Evolutionary conservation across 345 rosid genomes (phyloP), one percentile per base, ranked within the genome.

Genomic region (Lumnitzera racemosa): DNA sequence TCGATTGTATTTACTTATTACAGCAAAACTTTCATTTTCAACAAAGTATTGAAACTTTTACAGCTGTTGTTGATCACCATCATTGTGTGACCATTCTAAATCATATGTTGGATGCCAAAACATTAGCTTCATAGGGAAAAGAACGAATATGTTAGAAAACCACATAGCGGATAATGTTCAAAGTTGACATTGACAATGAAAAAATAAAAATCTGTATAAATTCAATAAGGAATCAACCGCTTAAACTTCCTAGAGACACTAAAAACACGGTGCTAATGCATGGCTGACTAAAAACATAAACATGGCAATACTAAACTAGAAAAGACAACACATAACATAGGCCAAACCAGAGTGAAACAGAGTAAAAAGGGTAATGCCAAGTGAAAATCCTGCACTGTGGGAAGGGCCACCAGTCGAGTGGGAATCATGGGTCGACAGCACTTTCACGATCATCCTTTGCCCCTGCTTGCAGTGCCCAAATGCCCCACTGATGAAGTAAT

Each of bases 401-500:
- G 68, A 63, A 25, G 55, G 8, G 24, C 20, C 56, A 15, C 53
- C 0, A 24, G 53, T 47, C 13, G 55, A 49, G 29, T 53, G 47
- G 2, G 53, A 57, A 10, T 67, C 70, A 3, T 67, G 79, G 10
- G 51, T 15, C 9, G 71, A 51, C 56, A 79, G 61, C 50, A 82
- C 87, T 66, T 72, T 79, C 15, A 79, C 59, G 53, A 82, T 76
- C 76, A 82, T 64, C 59, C 62, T 75, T 65, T 76, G 83, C n/a
- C 84, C 87, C 62, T 70, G 74, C 29, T 72, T 68, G 46, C 87
- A 82, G 56, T 82, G 87, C 12, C 80, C 80, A 2, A 71, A 74
- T 49, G 52, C 84, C 7, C 87, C 87, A 15, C 87, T 82, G 59
- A 82, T 79, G 78, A 82, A 82, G 73, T 79, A 79, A 58, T 71